Conservation (phyloP, 1,284 basidiomycete genomes). For the Mycosarcoma mackinlayi region DNA sequence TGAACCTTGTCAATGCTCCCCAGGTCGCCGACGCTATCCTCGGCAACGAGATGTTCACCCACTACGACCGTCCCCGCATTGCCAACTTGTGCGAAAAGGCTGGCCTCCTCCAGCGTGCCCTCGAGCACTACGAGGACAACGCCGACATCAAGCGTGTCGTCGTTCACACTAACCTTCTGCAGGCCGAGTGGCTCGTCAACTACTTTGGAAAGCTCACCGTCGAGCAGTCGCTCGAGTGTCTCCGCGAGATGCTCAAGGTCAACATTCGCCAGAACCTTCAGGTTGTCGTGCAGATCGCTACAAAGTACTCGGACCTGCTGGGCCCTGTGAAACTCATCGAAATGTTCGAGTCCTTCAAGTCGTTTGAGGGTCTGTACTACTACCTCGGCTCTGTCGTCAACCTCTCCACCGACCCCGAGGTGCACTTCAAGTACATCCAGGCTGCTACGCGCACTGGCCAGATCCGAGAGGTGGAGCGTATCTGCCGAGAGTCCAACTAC, state of each 20-base stretch:
- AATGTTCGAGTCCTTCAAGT: constrained; percentile 99
- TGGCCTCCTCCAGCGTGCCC: constrained; percentile 90
- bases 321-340: constrained; percentile 97
- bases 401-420: constrained; percentile 93
- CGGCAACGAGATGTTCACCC: constrained; percentile 97
- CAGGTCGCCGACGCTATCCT: constrained; percentile 99
- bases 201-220: constrained; percentile 98
- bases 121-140: constrained; percentile 96
- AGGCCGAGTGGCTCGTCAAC: constrained; percentile 93
- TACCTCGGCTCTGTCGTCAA: constrained; percentile 98
- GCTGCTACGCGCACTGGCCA: constrained; percentile 98
- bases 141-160: constrained; percentile 98
- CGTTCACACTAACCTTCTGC: constrained; percentile 89
- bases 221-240: constrained; percentile 95
- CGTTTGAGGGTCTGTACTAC: constrained; percentile 97
- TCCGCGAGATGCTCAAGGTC: constrained; percentile 96
- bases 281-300: constrained; percentile 96
- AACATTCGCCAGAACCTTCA: constrained; percentile 99
- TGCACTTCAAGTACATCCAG: constrained; percentile 99
- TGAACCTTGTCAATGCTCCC: constrained; percentile 97
- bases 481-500: constrained; percentile 94
- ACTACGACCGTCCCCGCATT: constrained; percentile 95
- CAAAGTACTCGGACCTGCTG: constrained; percentile 98
- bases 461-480: constrained; percentile 97
- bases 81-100: constrained; percentile 99